Percentiles rank a stretch among this genome's conserved stretches.
Conservation (phyloP, 2,329 filamentous ascomycete species). For the Pseudogymnoascus sp. region DNA sequence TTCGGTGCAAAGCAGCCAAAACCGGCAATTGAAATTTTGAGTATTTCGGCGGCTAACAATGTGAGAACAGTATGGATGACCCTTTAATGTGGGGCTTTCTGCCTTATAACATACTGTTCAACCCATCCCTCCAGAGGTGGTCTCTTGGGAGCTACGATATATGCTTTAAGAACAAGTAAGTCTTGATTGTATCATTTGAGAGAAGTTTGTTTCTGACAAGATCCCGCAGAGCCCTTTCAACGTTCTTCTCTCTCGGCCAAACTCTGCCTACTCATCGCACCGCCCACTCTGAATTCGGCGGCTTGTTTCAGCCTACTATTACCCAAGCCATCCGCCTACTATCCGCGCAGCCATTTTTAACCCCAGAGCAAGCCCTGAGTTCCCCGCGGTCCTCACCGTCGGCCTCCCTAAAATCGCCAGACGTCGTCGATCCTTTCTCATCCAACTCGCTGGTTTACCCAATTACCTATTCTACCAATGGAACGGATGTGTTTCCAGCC, state of each 20-base stretch:
- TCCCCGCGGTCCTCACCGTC: constrained; percentile 12
- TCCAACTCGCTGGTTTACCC: constrained; percentile 30
- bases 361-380: constrained; percentile 12
- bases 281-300: constrained; percentile 69
- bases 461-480: constrained; percentile 58
- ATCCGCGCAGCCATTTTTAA: constrained; percentile 50
- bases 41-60: constrained; percentile 17
- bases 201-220: neutral
- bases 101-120: constrained; percentile 66
- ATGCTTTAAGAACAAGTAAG: constrained; percentile 80
- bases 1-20: constrained; percentile 12
- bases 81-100: constrained; percentile 89
- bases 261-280: constrained; percentile 82
- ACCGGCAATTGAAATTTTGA: neutral
- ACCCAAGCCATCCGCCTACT: constrained; percentile 79
- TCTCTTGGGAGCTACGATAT: constrained; percentile 90
- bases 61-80: constrained; percentile 69
- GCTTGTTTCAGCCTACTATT: constrained; percentile 84
- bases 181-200: constrained; percentile 10
- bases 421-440: constrained; percentile 49
- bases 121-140: constrained; percentile 75
- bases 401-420: constrained; percentile 20
- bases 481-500: constrained; percentile 58
- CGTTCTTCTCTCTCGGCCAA: constrained; percentile 86
- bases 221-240: constrained; percentile 52